Conservation (phyloP, 1,284 basidiomycete species). For the Boletellus deceptivus region DNA sequence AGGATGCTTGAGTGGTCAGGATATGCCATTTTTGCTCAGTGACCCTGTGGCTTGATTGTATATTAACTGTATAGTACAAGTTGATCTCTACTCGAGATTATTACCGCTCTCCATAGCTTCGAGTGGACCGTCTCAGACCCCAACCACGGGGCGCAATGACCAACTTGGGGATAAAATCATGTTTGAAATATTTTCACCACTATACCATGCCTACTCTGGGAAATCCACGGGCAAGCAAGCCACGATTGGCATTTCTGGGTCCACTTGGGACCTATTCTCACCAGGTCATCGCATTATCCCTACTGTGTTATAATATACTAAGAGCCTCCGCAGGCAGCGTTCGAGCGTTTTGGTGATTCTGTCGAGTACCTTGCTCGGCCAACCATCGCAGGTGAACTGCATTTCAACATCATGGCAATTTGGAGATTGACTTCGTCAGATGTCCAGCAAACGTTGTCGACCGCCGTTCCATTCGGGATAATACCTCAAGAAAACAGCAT, state of each 20-base stretch:
- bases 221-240: slow-evolving; percentile 8
- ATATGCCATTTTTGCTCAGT: not conserved
- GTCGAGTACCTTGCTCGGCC: slow-evolving; percentile 50
- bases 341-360: slow-evolving; percentile 50
- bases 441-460: slow-evolving; percentile 51
- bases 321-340: slow-evolving; percentile 50
- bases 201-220: slow-evolving; percentile 7
- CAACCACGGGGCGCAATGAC: slow-evolving; percentile 7
- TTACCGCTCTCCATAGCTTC: too few species aligned
- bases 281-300: slow-evolving; percentile 45
- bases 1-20: slow-evolving; percentile 3
- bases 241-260: slow-evolving; percentile 54
- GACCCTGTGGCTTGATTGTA: not conserved
- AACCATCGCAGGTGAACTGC: slow-evolving; percentile 52
- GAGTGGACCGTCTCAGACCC: too few species aligned
- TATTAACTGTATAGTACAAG: not conserved
- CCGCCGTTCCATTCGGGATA: slow-evolving; percentile 47
- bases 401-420: not conserved
- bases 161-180: not conserved
- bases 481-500: slow-evolving; percentile 77
- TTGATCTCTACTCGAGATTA: too few species aligned
- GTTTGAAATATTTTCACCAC: slow-evolving; percentile 4
- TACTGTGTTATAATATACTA: not conserved
- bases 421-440: slow-evolving; percentile 39
- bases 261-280: slow-evolving; percentile 77